Evolutionary conservation across 2,329 filamentous ascomycete species (phyloP), one percentile per base, ranked within the genome.

Genomic region (Zymoseptoria pseudotritici): DNA sequence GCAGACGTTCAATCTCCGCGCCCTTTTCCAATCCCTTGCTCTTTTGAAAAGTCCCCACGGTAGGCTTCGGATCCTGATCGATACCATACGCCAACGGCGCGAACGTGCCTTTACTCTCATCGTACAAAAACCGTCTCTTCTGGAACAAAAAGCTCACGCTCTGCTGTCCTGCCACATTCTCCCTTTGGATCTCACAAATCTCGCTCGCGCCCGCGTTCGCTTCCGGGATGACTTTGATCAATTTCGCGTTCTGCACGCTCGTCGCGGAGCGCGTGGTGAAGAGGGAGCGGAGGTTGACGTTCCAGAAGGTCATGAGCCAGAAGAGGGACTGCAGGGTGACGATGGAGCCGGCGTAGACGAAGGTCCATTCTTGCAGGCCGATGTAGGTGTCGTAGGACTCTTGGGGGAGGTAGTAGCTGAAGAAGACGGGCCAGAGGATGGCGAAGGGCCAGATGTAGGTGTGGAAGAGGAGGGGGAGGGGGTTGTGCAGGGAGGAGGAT

Each of bases 291-390:
- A 97, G 79, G 72, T 92, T 87, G 73, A 99, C 91, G 72, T 90
- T 97, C 94, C 94, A 99, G 78, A 97, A 91, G 53, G 94, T 99
- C 79, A 89, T 93, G 63, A 99, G 83, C 93, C 94, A 99, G 68
- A 91, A 79, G 65, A 99, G 82, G 65, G 90, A 86, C 79, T 99
- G 95, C 59, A 88, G 71, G 10, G 92, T 96, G 74, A 95, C 82
- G 72, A 99, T 97, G 67, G 86, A 83, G 70, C 89, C 93, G 66
- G 88, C 84, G 86, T 90, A 99, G 64, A 99, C 90, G 73, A 96
- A 96, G 0, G 95, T 97, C 93, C 94, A 99, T 81, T 99, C 94
- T 68, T 89, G 86, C n/a, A 88, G 92, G 69, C 89, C 85, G 65
- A 99, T 95, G 79, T 97, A 87, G 72, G 87, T 88, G 66, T 96